Conservation (phyloP, 495 filamentous ascomycete genomes). For the Penicillium maclennaniae region DNA sequence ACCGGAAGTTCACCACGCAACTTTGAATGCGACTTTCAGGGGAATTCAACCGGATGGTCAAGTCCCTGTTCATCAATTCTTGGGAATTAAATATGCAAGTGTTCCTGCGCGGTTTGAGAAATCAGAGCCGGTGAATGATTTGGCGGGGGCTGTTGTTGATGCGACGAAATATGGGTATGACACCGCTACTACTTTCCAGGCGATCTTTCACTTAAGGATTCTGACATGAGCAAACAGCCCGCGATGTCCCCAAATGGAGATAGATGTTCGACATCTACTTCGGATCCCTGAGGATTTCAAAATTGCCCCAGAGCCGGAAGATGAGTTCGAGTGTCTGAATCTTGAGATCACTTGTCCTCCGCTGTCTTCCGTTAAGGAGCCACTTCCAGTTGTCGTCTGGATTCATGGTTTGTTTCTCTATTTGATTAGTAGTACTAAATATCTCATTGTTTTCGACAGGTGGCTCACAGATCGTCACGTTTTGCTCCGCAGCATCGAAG, state of each 20-base stretch:
- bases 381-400: conserved; percentile 41
- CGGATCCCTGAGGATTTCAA: conserved; percentile 35
- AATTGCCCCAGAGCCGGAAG: conserved; percentile 30
- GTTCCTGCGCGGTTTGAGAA: conserved; percentile 37
- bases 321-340: conserved; percentile 45
- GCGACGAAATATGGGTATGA: conserved; percentile 35
- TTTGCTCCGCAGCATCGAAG: conserved; percentile 39
- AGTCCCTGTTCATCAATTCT: conserved; percentile 28
- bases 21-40: conserved; percentile 32
- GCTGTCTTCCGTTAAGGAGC: not conserved
- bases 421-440: not conserved
- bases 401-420: conserved; percentile 33
- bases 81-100: conserved; percentile 36
- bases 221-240: conserved; percentile 19
- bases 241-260: conserved; percentile 34
- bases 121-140: conserved; percentile 22
- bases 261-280: conserved; percentile 38
- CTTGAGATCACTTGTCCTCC: conserved; percentile 40
- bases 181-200: not conserved
- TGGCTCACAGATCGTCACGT: conserved; percentile 39
- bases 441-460: conserved; percentile 9
- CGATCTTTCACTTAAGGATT: not conserved
- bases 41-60: conserved; percentile 19
- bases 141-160: conserved; percentile 29
- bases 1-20: conserved; percentile 23